Conservation (phyloP, 2,329 filamentous ascomycete genomes). For the Neonectria faginata region DNA sequence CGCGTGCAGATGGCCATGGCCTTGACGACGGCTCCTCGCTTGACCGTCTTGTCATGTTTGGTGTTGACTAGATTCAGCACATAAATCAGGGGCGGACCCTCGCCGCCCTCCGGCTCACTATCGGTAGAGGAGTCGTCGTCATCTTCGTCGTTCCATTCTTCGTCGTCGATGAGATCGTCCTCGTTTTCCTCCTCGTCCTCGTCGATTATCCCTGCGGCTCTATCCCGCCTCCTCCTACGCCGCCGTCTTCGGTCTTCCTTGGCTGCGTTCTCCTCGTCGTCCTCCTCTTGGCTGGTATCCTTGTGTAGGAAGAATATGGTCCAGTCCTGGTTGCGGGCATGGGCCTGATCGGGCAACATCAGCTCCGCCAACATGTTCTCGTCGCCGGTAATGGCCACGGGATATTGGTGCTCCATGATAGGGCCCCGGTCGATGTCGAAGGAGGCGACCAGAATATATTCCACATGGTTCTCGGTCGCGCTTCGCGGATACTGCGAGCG, state of each 20-base stretch:
- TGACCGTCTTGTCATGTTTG: conserved; percentile 92
- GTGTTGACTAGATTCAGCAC: conserved; percentile 98
- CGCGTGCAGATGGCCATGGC: conserved; percentile 99
- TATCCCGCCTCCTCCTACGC: conserved; percentile 65
- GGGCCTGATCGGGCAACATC: conserved; percentile 97
- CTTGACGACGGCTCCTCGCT: conserved; percentile 94
- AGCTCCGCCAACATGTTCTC: conserved; percentile 98
- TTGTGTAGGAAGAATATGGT: conserved; percentile 99
- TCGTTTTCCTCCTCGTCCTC: conserved; percentile 58
- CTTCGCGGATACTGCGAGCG: conserved; percentile 82
- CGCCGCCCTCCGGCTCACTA: conserved; percentile 75
- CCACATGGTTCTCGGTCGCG: conserved; percentile 89
- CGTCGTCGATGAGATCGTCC: conserved; percentile 58
- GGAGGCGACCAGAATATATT: conserved; percentile 96
- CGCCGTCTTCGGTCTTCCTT: conserved; percentile 65
- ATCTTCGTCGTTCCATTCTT: conserved; percentile 62
- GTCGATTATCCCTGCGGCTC: conserved; percentile 60
- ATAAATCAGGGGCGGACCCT: conserved; percentile 94
- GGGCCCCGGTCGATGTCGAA: conserved; percentile 97
- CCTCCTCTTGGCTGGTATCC: conserved; percentile 85
- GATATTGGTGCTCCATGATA: conserved; percentile 98
- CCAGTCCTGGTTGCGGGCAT: conserved; percentile 96
- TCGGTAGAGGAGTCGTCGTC: conserved; percentile 67
- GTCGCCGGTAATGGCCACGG: conserved; percentile 92
- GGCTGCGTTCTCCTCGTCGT: conserved; percentile 75